Evolutionary conservation across 768 basidiomycete species (phyloP).

Genomic region (Multifurca ochricompacta): DNA sequence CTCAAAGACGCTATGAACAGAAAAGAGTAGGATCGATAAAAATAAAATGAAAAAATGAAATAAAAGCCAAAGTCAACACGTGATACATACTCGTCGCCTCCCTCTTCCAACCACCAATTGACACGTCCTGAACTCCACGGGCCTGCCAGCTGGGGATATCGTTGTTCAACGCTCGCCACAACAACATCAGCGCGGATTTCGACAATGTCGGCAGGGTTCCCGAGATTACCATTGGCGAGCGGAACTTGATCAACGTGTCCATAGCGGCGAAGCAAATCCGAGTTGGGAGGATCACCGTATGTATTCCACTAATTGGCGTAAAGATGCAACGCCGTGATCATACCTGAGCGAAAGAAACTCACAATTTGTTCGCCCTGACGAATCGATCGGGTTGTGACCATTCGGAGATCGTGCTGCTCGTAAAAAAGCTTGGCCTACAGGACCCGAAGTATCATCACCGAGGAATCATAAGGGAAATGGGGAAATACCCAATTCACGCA

Average conservation of each 20-base stretch:
- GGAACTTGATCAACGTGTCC: constrained; percentile 82
- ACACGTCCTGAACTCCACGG: constrained; percentile 46
- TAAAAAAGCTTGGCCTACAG: constrained; percentile 78
- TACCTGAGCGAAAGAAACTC: constrained; percentile 24
- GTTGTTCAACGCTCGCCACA: constrained; percentile 34
- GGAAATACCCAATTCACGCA: constrained; percentile 38
- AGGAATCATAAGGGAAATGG: not conserved
- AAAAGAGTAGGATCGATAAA: no score
- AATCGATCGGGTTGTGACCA: constrained; percentile 75
- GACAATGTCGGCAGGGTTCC: constrained; percentile 75
- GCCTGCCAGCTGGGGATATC: constrained; percentile 7
- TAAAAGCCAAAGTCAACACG: no score
- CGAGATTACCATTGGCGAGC: constrained; percentile 39
- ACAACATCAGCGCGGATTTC: constrained; percentile 70
- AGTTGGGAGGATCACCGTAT: constrained; percentile 88
- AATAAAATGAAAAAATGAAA: no score
- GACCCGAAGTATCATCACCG: not conserved
- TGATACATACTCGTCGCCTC: constrained; percentile 82
- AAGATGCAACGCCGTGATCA: not conserved
- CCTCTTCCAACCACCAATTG: constrained; percentile 91
- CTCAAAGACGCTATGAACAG: constrained; percentile 50
- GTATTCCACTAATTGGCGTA: constrained; percentile 71
- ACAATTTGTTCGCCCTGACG: constrained; percentile 83
- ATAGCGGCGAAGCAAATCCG: constrained; percentile 88
- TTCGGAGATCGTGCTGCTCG: constrained; percentile 60